A percentile compares a stretch with the other conserved stretches of the same genome.
Evolutionary conservation across 257 asterid genomes (phyloP).

Genomic region (Solanum etuberosum): DNA sequence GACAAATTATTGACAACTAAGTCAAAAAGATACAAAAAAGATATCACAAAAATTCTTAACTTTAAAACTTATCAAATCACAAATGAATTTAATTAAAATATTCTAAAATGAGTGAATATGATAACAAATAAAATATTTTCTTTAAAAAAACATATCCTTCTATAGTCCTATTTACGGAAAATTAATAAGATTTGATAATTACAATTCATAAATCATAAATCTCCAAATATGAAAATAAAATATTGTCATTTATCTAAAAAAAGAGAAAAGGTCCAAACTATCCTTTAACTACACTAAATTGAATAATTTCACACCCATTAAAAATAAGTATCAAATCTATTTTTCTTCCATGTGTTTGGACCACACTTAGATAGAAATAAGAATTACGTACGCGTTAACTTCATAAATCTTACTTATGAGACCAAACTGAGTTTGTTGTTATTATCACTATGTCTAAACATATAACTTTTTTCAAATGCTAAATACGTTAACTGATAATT

Average conservation of each 20-base stretch:
- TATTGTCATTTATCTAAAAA: neutral
- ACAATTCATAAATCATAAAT: neutral
- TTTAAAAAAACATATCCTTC: neutral
- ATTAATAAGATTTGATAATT: neutral
- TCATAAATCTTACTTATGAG: neutral
- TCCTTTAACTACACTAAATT: neutral
- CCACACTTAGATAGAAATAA: too few relatives aligned
- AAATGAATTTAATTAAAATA: neutral
- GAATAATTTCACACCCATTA: neutral
- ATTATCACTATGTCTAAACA: neutral
- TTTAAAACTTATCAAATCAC: neutral
- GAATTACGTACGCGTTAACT: accelerated
- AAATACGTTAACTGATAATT: neutral
- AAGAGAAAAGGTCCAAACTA: neutral
- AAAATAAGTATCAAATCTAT: neutral
- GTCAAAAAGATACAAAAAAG: neutral
- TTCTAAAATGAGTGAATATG: neutral
- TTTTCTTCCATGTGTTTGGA: neutral
- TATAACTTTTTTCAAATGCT: neutral
- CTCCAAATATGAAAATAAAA: neutral
- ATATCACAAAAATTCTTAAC: neutral
- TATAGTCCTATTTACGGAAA: neutral
- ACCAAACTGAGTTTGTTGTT: neutral
- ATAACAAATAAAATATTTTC: neutral
- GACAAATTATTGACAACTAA: neutral